A percentile compares a stretch with the other conserved stretches of the same genome.
Conservation (phyloP, 768 basidiomycete genomes). For the Leccinum subgranulosum region DNA sequence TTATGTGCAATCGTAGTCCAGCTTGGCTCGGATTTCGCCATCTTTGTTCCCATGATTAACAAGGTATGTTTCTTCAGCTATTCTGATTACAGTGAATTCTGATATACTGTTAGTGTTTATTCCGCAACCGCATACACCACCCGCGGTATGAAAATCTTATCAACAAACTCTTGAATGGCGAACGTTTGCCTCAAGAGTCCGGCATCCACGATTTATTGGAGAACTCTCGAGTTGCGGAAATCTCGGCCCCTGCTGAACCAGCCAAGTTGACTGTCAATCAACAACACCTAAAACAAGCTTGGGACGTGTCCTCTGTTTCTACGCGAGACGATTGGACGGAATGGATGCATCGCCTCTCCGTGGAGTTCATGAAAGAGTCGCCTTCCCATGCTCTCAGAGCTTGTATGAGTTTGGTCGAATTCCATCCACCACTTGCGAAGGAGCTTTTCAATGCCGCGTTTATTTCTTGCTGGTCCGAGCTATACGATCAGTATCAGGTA, state of each 20-base stretch:
- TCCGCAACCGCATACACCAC: slow-evolving; percentile 75
- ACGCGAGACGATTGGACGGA: slow-evolving; percentile 90
- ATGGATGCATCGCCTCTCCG: slow-evolving; percentile 91
- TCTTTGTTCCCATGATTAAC: slow-evolving; percentile 96
- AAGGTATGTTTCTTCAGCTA: slow-evolving; percentile 51
- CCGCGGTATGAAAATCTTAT: slow-evolving; percentile 86
- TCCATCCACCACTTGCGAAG: slow-evolving; percentile 85
- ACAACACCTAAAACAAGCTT: slow-evolving; percentile 94
- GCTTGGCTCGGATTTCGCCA: slow-evolving; percentile 93
- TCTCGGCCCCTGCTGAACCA: slow-evolving; percentile 80
- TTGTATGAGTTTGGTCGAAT: slow-evolving; percentile 90
- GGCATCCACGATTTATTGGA: slow-evolving; percentile 71
- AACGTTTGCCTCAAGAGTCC: slow-evolving; percentile 84
- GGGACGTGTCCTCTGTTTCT: slow-evolving; percentile 79
- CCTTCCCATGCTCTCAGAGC: slow-evolving; percentile 97
- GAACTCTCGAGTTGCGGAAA: slow-evolving; percentile 61
- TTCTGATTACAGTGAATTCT: not conserved
- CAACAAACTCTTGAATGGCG: slow-evolving; percentile 85
- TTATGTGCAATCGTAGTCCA: slow-evolving; percentile 90
- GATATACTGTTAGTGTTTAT: slow-evolving; percentile 52
- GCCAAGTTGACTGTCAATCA: slow-evolving; percentile 93
- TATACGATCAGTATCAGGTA: slow-evolving; percentile 97
- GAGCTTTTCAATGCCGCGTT: slow-evolving; percentile 99
- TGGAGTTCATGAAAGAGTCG: slow-evolving; percentile 97
- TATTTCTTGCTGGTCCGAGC: slow-evolving; percentile 93